Conservation (phyloP, 2,329 filamentous ascomycete genomes). For the Chalaropsis thielavioides region DNA sequence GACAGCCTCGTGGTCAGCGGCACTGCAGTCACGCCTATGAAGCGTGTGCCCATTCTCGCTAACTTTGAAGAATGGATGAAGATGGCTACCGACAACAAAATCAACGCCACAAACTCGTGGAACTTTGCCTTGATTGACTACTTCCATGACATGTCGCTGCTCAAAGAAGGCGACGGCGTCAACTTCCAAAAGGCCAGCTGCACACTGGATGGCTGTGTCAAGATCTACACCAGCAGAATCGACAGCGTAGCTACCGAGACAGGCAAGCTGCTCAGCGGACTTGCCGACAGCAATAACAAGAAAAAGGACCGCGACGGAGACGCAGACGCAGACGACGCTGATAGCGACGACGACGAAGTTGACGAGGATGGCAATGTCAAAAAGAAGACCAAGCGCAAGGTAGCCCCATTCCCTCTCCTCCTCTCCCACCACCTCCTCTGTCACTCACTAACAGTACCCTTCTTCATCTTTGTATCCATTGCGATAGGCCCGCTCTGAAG, state of each 20-base stretch:
- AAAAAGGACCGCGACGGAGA: conserved; percentile 54
- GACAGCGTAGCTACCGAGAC: conserved; percentile 98
- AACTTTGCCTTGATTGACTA: conserved; percentile 99
- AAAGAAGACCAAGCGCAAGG: conserved; percentile 55
- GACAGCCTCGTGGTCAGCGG: conserved; percentile 54
- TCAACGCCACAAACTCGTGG: conserved; percentile 97
- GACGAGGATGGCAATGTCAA: conserved; percentile 45
- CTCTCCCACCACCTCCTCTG: not conserved
- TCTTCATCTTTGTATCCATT: not conserved
- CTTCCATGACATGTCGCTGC: conserved; percentile 95
- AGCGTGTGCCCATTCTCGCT: conserved; percentile 84
- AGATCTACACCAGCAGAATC: conserved; percentile 96
- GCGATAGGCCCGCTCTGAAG: conserved; percentile 62
- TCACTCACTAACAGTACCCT: not conserved
- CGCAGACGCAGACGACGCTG: conserved; percentile 46
- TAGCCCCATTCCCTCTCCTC: conserved; percentile 24
- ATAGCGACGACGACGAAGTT: conserved; percentile 44
- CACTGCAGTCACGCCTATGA: conserved; percentile 79
- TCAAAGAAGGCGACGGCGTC: conserved; percentile 91
- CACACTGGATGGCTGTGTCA: conserved; percentile 93
- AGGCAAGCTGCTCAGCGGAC: conserved; percentile 79
- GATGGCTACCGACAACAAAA: conserved; percentile 99
- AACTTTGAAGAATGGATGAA: conserved; percentile 99
- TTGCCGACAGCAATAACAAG: conserved; percentile 73
- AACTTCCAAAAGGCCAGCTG: conserved; percentile 98